Evolutionary conservation across 768 basidiomycete species (phyloP), one percentile per base, ranked within the genome.

Genomic region (Rhodocollybia butyracea): DNA sequence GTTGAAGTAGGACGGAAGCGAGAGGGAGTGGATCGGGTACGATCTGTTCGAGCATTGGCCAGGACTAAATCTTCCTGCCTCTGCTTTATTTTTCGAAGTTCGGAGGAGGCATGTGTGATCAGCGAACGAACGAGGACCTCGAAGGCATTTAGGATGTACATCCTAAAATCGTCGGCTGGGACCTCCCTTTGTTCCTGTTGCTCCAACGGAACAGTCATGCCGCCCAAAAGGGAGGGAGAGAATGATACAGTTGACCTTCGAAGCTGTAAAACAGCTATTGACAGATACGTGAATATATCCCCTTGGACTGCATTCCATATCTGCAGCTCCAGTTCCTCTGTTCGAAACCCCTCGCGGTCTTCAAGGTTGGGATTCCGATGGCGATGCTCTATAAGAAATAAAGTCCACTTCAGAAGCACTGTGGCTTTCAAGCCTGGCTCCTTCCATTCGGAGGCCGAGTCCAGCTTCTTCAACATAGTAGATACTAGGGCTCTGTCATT

Each of bases 251-350:
- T 64, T 29, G 60, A 67, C 36, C 72, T 74, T 61, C 73, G 75
- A 38, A 90, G 63, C 54, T 83, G 78, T 10, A 85, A 66, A 13
- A 91, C 78, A 5, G 78, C 73, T n/a, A 75, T 64, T 0, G 82
- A 76, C 29, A 94, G 81, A 65, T 86, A 94, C 0, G 75, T 75
- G 68, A 96, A 94, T 2, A 85, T 83, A 61, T 91, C 89, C 1
- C 86, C 86, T 66, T 93, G 88, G 1, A 96, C 86, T 3, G 91
- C 90, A 61, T 82, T 82, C 84, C 86, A 88, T 21, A 94, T 83
- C 57, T 90, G 85, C 1, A 79, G 82, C 68, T 95, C 92, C 39
- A 95, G 77, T 52, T 89, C 85, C 51, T 91, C 89, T 2, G 89
- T 85, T 58, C 77, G 84, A 70, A 86, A 88, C 2, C 85, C 89